Evolutionary conservation across 805 yeast genomes (phyloP), one percentile per base, ranked within the genome.

Genomic region (Suhomyces canberraensis): DNA sequence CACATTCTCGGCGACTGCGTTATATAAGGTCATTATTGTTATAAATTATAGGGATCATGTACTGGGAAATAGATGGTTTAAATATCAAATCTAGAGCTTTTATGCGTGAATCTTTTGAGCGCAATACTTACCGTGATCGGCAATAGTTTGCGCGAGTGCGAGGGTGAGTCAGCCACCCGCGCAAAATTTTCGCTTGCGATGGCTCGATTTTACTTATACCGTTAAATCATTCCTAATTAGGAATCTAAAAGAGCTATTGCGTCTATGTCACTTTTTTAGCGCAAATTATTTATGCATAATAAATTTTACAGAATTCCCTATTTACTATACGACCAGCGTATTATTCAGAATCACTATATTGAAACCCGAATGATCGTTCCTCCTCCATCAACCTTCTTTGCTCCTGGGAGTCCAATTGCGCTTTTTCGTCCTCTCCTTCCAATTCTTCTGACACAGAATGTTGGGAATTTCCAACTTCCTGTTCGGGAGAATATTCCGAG

Each of bases 1-100:
- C 5, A 82, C 88, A 33, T 84, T 85, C 13, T 85, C 75, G 1
- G 86, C 87, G 8, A 71, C 67, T 13, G 46, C 48, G 37, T 57
- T 61, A 14, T 38, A 31, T 65, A 61, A 56, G 18, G 18, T 29
- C 3, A 25, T 2, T 14, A 13, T 27, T 16, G 14, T 6, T 11
- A 20, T 20, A 7, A 7, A 9, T 7, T 20, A 20, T 7, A 9
- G 22, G 9, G 7, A 7, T 20, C 8, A 20, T 9, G 9, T 20
- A 9, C 22, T 20, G 22, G 22, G 22, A 9, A 7, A 20, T 7
- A 9, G 7, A 9, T 20, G 22, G 9, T 20, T 20, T 20, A 20
- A 7, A 20, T 20, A 20, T 20, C 22, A 20, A 7, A n/a, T n/a
- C n/a, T n/a, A n/a, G n/a, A n/a, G n/a, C n/a, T n/a, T n/a, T n/a